phyloP scores from a whole-genome alignment of 2,329 filamentous ascomycete genomes.

The Cercospora zeae-maydis region DNA sequence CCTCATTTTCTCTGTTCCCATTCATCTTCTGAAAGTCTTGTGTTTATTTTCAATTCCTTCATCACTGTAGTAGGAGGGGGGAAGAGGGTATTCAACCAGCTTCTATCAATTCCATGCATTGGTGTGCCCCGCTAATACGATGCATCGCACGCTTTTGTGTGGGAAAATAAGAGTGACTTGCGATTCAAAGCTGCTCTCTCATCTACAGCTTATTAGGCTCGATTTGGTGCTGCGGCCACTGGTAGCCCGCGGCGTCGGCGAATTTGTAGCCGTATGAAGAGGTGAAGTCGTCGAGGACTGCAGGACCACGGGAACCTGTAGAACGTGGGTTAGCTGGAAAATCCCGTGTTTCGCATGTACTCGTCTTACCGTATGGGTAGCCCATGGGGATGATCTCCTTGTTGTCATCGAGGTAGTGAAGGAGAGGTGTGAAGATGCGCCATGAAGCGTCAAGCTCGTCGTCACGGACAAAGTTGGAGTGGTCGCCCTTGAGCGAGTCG shows the following conservation, averaged over 20 bases:
- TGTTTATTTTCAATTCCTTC: neutral
- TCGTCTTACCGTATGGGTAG: constrained; percentile 86
- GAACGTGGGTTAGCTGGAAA: constrained; percentile 19
- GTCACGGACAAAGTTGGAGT: constrained; percentile 98
- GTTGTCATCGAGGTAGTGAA: constrained; percentile 98
- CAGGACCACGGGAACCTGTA: constrained; percentile 88
- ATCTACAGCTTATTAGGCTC: constrained; percentile 73
- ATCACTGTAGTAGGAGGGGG: neutral
- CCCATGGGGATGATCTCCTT: constrained; percentile 99
- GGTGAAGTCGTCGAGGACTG: constrained; percentile 96
- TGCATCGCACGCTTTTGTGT: neutral
- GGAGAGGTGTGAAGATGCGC: constrained; percentile 95
- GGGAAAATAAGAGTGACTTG: neutral
- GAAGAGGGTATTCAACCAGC: neutral
- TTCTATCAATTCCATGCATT: neutral
- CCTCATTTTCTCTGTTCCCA: neutral
- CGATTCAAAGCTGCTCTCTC: neutral
- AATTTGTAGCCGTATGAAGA: constrained; percentile 99
- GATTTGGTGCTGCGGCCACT: constrained; percentile 77
- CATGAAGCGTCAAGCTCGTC: constrained; percentile 96
- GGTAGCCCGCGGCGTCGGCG: constrained; percentile 91
- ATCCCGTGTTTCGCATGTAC: neutral
- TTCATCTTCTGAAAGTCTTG: neutral
- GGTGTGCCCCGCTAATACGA: constrained; percentile 2
- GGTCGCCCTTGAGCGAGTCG: constrained; percentile 96